Evolutionary conservation across 2,329 filamentous ascomycete species (phyloP).

Genomic region (Cadophora gregata): DNA sequence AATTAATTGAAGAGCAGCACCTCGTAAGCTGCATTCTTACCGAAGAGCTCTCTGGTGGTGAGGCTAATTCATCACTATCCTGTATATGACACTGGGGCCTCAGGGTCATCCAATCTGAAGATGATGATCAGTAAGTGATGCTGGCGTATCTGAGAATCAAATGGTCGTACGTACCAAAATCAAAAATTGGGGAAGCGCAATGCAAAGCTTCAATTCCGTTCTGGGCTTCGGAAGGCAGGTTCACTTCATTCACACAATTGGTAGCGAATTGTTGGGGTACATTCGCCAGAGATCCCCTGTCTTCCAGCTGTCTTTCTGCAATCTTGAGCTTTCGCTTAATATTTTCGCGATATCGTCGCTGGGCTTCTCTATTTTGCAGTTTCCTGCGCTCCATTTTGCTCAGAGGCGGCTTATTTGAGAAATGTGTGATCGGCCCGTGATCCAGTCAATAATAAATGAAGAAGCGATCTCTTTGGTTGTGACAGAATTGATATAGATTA

Average conservation of each 20-base stretch:
- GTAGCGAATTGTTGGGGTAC: not conserved
- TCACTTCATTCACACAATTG: not conserved
- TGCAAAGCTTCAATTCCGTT: not conserved
- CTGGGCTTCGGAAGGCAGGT: not conserved
- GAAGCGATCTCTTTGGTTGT: too few species aligned
- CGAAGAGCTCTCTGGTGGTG: not conserved
- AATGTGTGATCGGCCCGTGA: too few species aligned
- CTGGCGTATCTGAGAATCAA: too few species aligned
- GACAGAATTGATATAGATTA: too few species aligned
- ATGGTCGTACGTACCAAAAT: not conserved
- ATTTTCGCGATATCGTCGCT: slow-evolving; percentile 12
- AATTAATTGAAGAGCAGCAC: not conserved
- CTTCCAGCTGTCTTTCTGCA: not conserved
- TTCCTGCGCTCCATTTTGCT: slow-evolving; percentile 8
- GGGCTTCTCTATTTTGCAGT: slow-evolving; percentile 9
- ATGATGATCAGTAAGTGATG: not conserved
- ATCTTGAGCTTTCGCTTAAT: slow-evolving; percentile 12
- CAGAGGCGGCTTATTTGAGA: too few species aligned
- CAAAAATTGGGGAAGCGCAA: not conserved
- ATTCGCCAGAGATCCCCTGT: too few species aligned
- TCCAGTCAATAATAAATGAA: too few species aligned
- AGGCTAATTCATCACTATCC: too few species aligned
- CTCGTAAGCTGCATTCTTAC: too few species aligned
- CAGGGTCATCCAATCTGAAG: not conserved
- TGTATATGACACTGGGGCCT: not conserved